A percentile compares a stretch with the other conserved stretches of the same genome.
Conservation (phyloP, 2,329 filamentous ascomycete species). For the Pseudogymnoascus sp. region DNA sequence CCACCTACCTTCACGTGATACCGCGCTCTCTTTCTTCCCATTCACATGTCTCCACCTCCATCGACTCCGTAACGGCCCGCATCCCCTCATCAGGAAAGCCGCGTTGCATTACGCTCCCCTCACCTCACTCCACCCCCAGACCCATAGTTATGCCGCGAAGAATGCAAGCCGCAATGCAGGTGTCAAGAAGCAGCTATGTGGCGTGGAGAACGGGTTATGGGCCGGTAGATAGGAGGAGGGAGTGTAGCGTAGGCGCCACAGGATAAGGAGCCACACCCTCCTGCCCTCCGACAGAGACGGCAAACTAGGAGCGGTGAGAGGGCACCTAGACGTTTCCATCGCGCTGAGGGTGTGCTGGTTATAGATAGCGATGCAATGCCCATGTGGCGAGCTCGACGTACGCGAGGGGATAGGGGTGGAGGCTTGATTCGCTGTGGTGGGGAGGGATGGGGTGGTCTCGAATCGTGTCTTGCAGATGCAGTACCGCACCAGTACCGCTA, state of each 20-base stretch:
- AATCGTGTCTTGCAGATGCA: conserved; percentile 5
- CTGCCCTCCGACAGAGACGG: neutral
- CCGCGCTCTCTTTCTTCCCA: neutral
- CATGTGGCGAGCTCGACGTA: neutral
- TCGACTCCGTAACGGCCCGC: neutral
- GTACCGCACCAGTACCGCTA: neutral
- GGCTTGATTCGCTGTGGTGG: neutral
- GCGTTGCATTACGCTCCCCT: neutral
- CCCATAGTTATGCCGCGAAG: neutral
- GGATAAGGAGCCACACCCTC: neutral
- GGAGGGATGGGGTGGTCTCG: neutral
- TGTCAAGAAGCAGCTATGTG: neutral
- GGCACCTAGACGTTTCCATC: neutral
- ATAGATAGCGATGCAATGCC: neutral
- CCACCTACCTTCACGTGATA: conserved; percentile 1
- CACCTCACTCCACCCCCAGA: neutral
- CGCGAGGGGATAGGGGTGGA: neutral
- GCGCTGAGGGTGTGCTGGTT: neutral
- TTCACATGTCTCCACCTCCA: neutral
- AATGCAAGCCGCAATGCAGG: neutral
- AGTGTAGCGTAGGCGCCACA: neutral
- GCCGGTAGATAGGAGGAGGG: neutral
- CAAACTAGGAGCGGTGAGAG: neutral
- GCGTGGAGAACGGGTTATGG: neutral
- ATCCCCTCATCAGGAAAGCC: neutral